A percentile compares a stretch with the other conserved stretches of the same genome.
phyloP scores from a whole-genome alignment of 2,329 filamentous ascomycete species.

The Teratosphaeria gauchensis region DNA sequence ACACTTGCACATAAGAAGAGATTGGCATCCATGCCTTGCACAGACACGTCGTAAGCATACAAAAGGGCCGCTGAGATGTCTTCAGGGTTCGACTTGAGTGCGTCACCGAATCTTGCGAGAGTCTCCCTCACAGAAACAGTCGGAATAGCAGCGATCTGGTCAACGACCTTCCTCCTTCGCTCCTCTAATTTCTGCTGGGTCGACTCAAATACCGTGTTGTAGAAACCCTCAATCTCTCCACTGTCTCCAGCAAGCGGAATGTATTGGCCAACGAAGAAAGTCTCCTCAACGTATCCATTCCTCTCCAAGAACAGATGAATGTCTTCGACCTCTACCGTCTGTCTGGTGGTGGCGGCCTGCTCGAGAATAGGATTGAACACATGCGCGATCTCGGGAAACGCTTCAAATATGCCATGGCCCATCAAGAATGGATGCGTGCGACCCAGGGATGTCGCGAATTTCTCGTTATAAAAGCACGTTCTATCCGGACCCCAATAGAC shows the following conservation, averaged over 20 bases:
- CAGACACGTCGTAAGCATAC: slow-evolving; percentile 9
- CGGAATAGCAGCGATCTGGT: slow-evolving; percentile 6
- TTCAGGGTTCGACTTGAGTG: slow-evolving; percentile 8
- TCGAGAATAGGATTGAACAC: slow-evolving; percentile 4
- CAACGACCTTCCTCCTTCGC: slow-evolving; percentile 7
- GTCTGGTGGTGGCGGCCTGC: slow-evolving; percentile 7
- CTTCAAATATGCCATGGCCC: slow-evolving; percentile 9
- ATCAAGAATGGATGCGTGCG: slow-evolving; percentile 16
- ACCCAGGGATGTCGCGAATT: slow-evolving; percentile 24
- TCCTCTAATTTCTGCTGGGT: slow-evolving; percentile 9
- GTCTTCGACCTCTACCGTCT: slow-evolving; percentile 10
- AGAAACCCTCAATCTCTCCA: slow-evolving; percentile 13
- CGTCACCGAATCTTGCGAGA: slow-evolving; percentile 5
- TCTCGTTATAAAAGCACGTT: slow-evolving; percentile 30
- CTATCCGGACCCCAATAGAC: slow-evolving; percentile 23
- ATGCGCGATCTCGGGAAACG: slow-evolving; percentile 6
- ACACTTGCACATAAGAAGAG: neutral
- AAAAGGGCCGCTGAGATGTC: slow-evolving; percentile 10
- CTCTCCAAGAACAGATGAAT: slow-evolving; percentile 8
- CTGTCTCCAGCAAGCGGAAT: slow-evolving; percentile 13
- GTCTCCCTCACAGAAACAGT: slow-evolving; percentile 5
- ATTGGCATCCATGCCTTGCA: neutral
- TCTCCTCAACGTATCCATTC: slow-evolving; percentile 14
- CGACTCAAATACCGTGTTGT: slow-evolving; percentile 14
- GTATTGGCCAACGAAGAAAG: slow-evolving; percentile 12